Evolutionary conservation across 495 filamentous ascomycete species (phyloP).

Genomic region (Daldinia bambusicola): DNA sequence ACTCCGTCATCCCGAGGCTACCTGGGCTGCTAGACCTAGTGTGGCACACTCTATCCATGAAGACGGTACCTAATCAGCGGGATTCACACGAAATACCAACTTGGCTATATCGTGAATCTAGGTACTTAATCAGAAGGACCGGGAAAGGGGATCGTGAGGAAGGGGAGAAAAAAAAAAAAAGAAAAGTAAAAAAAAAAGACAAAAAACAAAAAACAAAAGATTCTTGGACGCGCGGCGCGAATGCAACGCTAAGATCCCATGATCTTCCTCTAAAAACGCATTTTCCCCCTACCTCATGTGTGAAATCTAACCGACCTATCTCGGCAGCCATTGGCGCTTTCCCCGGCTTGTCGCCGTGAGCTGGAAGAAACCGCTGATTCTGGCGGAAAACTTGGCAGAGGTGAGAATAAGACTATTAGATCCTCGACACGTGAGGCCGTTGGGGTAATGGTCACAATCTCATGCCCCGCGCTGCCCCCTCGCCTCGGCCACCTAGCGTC

Average conservation of each 20-base stretch:
- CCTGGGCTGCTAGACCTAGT: slow-evolving; percentile 19
- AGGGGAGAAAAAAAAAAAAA: not conserved
- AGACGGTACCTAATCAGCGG: slow-evolving; percentile 37
- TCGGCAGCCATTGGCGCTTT: slow-evolving; percentile 27
- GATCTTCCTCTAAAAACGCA: slow-evolving; percentile 24
- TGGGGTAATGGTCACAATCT: slow-evolving; percentile 29
- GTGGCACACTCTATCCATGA: slow-evolving; percentile 23
- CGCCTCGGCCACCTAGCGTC: slow-evolving; percentile 17
- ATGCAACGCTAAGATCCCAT: slow-evolving; percentile 41
- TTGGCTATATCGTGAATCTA: not conserved
- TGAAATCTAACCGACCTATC: slow-evolving; percentile 29
- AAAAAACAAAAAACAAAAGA: no score
- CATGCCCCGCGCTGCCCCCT: slow-evolving; percentile 24
- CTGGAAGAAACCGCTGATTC: slow-evolving; percentile 15
- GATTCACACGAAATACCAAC: slow-evolving; percentile 26
- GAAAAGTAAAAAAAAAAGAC: no score
- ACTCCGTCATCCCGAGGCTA: slow-evolving; percentile 40
- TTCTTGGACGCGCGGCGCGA: slow-evolving; percentile 28
- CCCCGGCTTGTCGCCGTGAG: slow-evolving; percentile 42
- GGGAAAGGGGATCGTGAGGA: slow-evolving; percentile 9
- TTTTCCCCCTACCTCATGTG: slow-evolving; percentile 40
- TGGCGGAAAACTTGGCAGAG: slow-evolving; percentile 25
- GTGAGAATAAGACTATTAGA: slow-evolving; percentile 36
- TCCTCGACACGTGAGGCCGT: slow-evolving; percentile 29
- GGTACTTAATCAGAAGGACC: slow-evolving; percentile 18